Evolutionary conservation across 805 yeast species (phyloP), one percentile per base, ranked within the genome.

Genomic region (Spathaspora sp.): DNA sequence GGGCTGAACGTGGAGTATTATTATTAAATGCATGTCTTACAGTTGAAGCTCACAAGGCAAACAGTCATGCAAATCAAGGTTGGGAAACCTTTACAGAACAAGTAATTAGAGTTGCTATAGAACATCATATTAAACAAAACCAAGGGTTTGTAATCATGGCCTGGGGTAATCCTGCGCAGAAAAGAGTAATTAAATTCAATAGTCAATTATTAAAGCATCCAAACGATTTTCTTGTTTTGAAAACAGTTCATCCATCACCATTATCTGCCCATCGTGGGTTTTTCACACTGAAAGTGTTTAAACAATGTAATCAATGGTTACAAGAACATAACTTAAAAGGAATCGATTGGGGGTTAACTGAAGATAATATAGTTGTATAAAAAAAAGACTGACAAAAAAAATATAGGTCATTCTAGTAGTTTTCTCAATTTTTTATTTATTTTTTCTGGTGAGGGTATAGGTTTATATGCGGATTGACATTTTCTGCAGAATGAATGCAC

Each of bases 221-320:
- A 14, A 42, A 50, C 20, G 20, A 72, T 39, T 77, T 83, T 51
- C 60, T 78, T 42, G 80, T 89, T 0, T 68, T 94, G 26, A 79
- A 78, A 55, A 77, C 90, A 0, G 97, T 91, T 0, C 99, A 94
- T 68, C 99, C 99, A 0, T 87, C 96, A 26, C 99, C 99, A 1
- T 70, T 94, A 47, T 87, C 96, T 55, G 99, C 99, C 0, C 77
- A 86, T 17, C 72, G 96, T 43, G 97, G 79, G 1, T 94, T 87
- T 66, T 92, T 93, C 59, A 84, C 84, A 2, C 83, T 87, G 58
- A 70, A 74, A 19, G 97, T 90, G 61, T 93, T 91, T 67, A 75
- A 66, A 48, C 78, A 80, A 61, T 83, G 93, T 43, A 93, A 94
- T 64, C 81, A 81, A 7, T 93, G 97, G 96, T 72, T 93, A 14